These are phyloP conservation scores for Serendipita vermifera DNA, from an alignment of 768 basidiomycete genomes.

Conservation along the genomic window DNA sequence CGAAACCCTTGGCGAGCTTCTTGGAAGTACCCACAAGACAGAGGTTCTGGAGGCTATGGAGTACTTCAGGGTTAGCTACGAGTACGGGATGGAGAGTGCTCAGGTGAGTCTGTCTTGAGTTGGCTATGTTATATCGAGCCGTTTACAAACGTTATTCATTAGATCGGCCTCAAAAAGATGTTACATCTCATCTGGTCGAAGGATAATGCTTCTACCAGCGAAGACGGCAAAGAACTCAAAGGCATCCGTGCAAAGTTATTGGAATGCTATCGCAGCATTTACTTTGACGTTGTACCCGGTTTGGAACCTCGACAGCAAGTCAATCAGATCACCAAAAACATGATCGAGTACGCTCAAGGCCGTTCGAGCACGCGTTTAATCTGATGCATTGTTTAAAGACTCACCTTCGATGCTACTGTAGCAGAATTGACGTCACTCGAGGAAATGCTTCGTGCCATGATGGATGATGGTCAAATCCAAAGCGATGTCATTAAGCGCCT, in stretches of 20 bases:
- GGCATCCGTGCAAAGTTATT: constrained; percentile 77
- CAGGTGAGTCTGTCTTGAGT: constrained; percentile 35
- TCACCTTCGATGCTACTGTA: constrained; percentile 82
- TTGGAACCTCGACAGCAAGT: constrained; percentile 74
- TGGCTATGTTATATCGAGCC: background rate
- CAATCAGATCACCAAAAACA: constrained; percentile 87
- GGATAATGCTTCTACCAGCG: constrained; percentile 72
- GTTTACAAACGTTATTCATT: constrained; percentile 12
- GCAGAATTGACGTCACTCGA: constrained; percentile 94
- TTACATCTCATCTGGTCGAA: constrained; percentile 94
- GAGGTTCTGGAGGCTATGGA: constrained; percentile 79
- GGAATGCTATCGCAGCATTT: constrained; percentile 76
- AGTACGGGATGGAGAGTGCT: constrained; percentile 68
- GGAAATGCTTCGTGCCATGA: constrained; percentile 93
- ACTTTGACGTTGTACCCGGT: constrained; percentile 72
- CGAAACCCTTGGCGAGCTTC: constrained; percentile 56
- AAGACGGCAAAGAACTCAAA: constrained; percentile 66
- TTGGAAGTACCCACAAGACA: constrained; percentile 75
- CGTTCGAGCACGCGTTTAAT: background rate
- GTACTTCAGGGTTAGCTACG: constrained; percentile 72
- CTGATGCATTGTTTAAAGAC: constrained; percentile 31
- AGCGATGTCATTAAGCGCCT: constrained; percentile 76
- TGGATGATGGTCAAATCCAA: constrained; percentile 76
- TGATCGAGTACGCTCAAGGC: constrained; percentile 70
- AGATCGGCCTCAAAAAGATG: constrained; percentile 92